Percentiles rank a stretch among this genome's conserved stretches.
These are phyloP conservation scores for Fusarium metavorans DNA, from an alignment of 2,329 filamentous ascomycete species.

Conservation along the genomic window DNA sequence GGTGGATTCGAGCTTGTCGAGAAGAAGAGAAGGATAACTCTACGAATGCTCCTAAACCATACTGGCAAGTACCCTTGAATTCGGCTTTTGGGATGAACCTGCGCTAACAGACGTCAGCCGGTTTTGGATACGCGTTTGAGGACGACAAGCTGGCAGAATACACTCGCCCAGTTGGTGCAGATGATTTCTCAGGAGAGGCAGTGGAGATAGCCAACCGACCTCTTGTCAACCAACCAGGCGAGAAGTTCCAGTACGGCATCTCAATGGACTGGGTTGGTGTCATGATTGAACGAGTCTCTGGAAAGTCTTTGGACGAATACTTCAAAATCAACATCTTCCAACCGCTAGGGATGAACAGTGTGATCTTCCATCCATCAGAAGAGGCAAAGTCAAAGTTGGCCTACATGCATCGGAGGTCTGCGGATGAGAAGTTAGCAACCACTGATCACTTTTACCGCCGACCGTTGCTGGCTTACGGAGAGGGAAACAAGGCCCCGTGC, in stretches of 20 bases:
- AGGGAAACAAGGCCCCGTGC: neutral
- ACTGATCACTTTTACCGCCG: neutral
- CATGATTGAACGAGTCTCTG: neutral
- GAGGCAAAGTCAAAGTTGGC: neutral
- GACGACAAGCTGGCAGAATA: neutral
- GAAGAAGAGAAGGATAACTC: neutral
- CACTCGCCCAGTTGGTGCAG: neutral
- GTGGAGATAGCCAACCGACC: neutral
- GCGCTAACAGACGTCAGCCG: neutral
- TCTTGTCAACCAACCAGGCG: neutral
- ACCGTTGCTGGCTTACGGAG: neutral
- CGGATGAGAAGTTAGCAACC: neutral
- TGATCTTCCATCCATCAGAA: neutral
- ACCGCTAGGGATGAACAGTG: neutral
- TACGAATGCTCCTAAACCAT: neutral
- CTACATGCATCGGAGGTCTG: neutral
- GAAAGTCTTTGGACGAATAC: neutral
- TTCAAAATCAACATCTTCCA: neutral
- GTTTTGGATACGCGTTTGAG: neutral
- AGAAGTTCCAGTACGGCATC: neutral
- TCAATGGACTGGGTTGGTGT: neutral
- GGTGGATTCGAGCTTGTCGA: neutral
- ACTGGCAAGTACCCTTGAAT: neutral
- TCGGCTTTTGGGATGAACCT: neutral
- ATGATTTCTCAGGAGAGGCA: neutral